Evolutionary conservation across 768 basidiomycete species (phyloP).

Genomic region (Collybia sp.): DNA sequence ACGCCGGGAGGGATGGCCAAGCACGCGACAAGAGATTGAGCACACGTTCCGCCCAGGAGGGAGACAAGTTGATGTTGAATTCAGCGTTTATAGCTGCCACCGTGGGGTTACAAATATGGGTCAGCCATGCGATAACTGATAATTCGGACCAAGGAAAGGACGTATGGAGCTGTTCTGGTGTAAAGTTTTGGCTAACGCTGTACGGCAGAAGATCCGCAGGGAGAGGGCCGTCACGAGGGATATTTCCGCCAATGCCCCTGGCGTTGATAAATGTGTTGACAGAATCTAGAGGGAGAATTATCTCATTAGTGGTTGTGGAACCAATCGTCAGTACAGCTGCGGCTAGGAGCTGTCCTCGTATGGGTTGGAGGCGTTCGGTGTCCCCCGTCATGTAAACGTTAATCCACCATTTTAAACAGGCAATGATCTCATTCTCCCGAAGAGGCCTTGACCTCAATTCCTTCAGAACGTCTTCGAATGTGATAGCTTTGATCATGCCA

Average conservation of each 20-base stretch:
- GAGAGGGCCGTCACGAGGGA: slow-evolving; percentile 72
- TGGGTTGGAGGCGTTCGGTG: slow-evolving; percentile 32
- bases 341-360: slow-evolving; percentile 60
- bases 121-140: slow-evolving; percentile 70
- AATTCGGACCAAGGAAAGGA: slow-evolving; percentile 82
- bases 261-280: slow-evolving; percentile 73
- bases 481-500: slow-evolving; percentile 67
- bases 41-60: slow-evolving; percentile 79
- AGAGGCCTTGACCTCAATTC: slow-evolving; percentile 75
- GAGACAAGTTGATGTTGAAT: slow-evolving; percentile 60
- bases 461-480: slow-evolving; percentile 76
- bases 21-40: slow-evolving; percentile 58
- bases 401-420: slow-evolving; percentile 87
- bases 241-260: slow-evolving; percentile 43
- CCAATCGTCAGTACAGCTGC: slow-evolving; percentile 58
- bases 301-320: slow-evolving; percentile 33
- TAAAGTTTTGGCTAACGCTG: slow-evolving; percentile 55
- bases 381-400: slow-evolving; percentile 30
- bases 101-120: slow-evolving; percentile 49
- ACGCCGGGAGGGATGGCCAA: slow-evolving; percentile 61
- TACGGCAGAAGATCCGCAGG: slow-evolving; percentile 71
- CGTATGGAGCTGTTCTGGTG: slow-evolving; percentile 37
- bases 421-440: slow-evolving; percentile 65
- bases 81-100: slow-evolving; percentile 37
- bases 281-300: slow-evolving; percentile 62